Percentiles rank a stretch among this genome's conserved stretches.
These are phyloP conservation scores for Ustilago lituana DNA, from an alignment of 1,284 basidiomycete species.

Conservation along the genomic window DNA sequence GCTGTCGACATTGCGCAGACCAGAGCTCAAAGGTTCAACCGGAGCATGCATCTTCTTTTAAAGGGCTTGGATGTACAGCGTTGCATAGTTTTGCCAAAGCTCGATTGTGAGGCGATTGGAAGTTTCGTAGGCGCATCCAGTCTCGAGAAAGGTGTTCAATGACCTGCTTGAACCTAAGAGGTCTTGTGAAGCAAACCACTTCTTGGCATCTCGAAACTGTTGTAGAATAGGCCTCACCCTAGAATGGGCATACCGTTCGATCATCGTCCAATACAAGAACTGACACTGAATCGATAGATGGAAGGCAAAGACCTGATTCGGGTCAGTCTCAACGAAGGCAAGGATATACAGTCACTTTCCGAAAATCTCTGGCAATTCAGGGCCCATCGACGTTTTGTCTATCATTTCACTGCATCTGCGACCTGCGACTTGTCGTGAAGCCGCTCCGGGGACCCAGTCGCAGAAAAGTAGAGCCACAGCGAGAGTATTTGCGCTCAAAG, in stretches of 20 bases:
- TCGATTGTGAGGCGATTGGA: slow-evolving; percentile 3
- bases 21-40: too few relatives aligned
- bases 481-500: too few relatives aligned
- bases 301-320: background rate
- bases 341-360: background rate
- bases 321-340: slow-evolving; percentile 8
- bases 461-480: too few relatives aligned
- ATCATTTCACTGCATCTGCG: background rate
- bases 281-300: slow-evolving; percentile 16
- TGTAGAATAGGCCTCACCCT: background rate
- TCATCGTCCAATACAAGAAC: slow-evolving; percentile 25
- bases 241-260: background rate
- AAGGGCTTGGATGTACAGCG: background rate
- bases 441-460: too few relatives aligned
- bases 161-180: too few relatives aligned
- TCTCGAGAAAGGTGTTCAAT: too few relatives aligned
- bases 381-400: background rate
- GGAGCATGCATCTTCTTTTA: too few relatives aligned
- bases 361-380: background rate
- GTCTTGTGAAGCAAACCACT: too few relatives aligned
- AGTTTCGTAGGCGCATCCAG: background rate
- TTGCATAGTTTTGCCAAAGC: slow-evolving; percentile 2
- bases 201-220: too few relatives aligned
- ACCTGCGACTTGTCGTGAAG: slow-evolving; percentile 7
- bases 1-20: too few relatives aligned